phyloP scores from a whole-genome alignment of 129 eudicot genomes.

The Flaveria ramosissima region DNA sequence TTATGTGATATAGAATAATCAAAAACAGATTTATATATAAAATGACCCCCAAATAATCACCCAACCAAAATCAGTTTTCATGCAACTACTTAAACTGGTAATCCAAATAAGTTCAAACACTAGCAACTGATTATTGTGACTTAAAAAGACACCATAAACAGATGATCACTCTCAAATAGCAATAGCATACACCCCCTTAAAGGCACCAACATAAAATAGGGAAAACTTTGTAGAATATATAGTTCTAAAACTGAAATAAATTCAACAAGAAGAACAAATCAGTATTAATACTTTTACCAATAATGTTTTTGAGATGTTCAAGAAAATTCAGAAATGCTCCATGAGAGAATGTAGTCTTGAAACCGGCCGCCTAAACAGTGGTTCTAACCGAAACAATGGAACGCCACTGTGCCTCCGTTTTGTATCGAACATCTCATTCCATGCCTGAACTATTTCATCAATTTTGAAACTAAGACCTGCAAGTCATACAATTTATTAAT shows the following conservation, averaged over 20 bases:
- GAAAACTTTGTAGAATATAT: too few relatives aligned
- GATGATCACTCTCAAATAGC: not conserved
- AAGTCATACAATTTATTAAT: not conserved
- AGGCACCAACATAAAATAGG: not conserved
- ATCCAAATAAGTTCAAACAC: not conserved
- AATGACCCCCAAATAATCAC: not conserved
- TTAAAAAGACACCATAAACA: too few relatives aligned
- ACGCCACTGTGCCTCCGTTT: slow-evolving; percentile 81
- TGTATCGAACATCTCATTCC: slow-evolving; percentile 99
- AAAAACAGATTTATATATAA: not conserved
- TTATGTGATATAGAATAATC: not conserved
- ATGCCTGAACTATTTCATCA: slow-evolving; percentile 92
- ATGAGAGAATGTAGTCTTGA: slow-evolving; percentile 70
- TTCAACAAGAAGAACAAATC: not conserved
- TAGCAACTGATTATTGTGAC: not conserved
- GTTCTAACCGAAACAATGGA: slow-evolving; percentile 73
- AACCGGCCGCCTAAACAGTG: slow-evolving; percentile 73
- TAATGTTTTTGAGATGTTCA: slow-evolving; percentile 10
- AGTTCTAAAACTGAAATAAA: not conserved
- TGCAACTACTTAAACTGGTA: not conserved
- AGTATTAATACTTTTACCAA: slow-evolving; percentile 9
- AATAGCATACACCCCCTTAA: not conserved
- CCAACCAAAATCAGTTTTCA: not conserved
- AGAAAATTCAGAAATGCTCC: slow-evolving; percentile 51
- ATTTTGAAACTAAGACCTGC: slow-evolving; percentile 73